Evolutionary conservation across 371 early-diverging fungal species (phyloP).

Genomic region (Apophysomyces elegans): DNA sequence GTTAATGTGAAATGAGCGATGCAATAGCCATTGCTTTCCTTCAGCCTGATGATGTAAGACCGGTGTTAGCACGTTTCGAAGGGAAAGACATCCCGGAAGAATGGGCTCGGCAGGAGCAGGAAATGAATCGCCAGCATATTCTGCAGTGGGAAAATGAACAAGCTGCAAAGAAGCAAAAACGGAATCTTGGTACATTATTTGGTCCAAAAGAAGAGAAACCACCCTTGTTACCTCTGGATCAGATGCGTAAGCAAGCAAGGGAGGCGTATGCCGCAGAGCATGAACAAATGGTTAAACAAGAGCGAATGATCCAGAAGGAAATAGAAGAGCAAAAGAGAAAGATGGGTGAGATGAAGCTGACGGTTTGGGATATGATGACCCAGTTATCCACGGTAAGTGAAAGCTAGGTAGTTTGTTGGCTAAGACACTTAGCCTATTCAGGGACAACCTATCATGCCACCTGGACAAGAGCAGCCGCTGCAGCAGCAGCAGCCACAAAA

Average conservation of each 20-base stretch:
- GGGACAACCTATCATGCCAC: conserved; percentile 20
- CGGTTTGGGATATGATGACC: conserved; percentile 70
- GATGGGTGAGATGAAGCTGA: conserved; percentile 73
- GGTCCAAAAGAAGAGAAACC: conserved; percentile 43
- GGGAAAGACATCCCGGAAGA: conserved; percentile 72
- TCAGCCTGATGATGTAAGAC: conserved; percentile 78
- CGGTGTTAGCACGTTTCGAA: conserved; percentile 67
- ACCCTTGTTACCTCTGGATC: conserved; percentile 58
- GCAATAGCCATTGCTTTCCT: conserved; percentile 67
- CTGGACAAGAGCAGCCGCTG: conserved; percentile 14
- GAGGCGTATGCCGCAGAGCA: conserved; percentile 60
- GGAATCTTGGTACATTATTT: conserved; percentile 50
- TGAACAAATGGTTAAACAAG: conserved; percentile 57
- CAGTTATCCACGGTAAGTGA: conserved; percentile 51
- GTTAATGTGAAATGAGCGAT: not conserved
- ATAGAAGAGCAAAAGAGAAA: conserved; percentile 57
- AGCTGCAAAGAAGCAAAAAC: conserved; percentile 49
- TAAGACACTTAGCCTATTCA: not conserved
- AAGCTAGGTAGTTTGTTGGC: not conserved
- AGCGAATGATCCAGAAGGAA: conserved; percentile 60
- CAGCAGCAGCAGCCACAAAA: not conserved
- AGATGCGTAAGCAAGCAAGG: conserved; percentile 61
- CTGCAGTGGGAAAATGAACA: conserved; percentile 78
- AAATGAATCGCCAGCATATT: conserved; percentile 63
- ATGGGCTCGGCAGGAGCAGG: conserved; percentile 74